Conservation (phyloP, 1,139 yeast genomes). For the Yamadazyma sp. region DNA sequence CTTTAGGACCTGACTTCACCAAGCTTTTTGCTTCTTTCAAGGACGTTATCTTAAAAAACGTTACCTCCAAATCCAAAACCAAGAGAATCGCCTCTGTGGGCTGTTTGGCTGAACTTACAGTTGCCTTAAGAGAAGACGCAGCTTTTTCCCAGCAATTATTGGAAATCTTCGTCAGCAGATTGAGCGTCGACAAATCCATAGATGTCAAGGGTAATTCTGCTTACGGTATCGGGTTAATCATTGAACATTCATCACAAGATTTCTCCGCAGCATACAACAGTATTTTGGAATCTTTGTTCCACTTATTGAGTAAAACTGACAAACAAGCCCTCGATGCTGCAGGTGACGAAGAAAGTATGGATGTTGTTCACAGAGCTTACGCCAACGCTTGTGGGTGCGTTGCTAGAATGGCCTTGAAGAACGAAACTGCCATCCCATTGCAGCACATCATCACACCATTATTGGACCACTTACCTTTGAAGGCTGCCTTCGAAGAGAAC, state of each 20-base stretch:
- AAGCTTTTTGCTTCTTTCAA: constrained; percentile 75
- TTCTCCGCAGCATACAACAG: constrained; percentile 64
- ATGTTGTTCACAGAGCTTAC: constrained; percentile 77
- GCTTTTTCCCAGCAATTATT: constrained; percentile 71
- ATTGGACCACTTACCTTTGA: constrained; percentile 78
- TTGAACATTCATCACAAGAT: constrained; percentile 59
- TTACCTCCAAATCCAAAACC: constrained; percentile 61
- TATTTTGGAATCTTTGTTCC: constrained; percentile 75
- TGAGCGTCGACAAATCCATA: constrained; percentile 74
- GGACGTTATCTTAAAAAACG: constrained; percentile 60
- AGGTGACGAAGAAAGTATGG: constrained; percentile 76
- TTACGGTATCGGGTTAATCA: constrained; percentile 85
- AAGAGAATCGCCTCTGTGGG: constrained; percentile 88
- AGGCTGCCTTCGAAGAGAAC: constrained; percentile 90
- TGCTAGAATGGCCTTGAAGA: constrained; percentile 81
- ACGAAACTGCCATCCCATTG: constrained; percentile 73
- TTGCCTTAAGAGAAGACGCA: constrained; percentile 68
- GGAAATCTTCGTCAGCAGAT: constrained; percentile 64
- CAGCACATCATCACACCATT: constrained; percentile 78
- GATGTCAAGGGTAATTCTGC: constrained; percentile 97
- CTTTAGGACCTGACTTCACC: constrained; percentile 73
- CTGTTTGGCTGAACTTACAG: constrained; percentile 84
- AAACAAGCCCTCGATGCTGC: constrained; percentile 56
- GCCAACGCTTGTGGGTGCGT: constrained; percentile 98
- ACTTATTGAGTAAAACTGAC: constrained; percentile 76